Evolutionary conservation across 164 flowering plant species (phyloP).

Genomic region (Platanus orientalis): DNA sequence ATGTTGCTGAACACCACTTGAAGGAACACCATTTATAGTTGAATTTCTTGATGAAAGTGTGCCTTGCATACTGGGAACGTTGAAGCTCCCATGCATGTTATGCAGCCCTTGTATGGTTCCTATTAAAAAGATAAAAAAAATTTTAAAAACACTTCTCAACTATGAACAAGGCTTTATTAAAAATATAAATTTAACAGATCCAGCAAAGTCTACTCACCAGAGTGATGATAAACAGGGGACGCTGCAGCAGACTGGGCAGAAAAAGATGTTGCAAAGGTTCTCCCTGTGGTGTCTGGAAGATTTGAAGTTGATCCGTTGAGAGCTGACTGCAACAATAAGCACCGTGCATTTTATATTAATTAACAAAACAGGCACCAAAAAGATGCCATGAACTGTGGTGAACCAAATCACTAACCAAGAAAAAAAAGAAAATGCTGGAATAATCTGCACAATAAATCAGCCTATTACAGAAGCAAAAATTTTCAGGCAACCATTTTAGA

Average conservation of each 20-base stretch:
- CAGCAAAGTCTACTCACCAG: conserved; percentile 36
- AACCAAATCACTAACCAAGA: no score
- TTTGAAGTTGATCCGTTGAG: conserved; percentile 69
- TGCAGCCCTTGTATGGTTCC: conserved; percentile 72
- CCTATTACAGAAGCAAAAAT: no score
- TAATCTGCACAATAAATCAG: no score
- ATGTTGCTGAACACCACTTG: conserved; percentile 76
- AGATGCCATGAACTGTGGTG: no score
- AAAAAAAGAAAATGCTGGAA: no score
- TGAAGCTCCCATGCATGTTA: conserved; percentile 73
- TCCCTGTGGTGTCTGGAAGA: conserved; percentile 61
- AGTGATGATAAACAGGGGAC: conserved; percentile 66
- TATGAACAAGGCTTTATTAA: no score
- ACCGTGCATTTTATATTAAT: not conserved
- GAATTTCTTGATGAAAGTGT: conserved; percentile 69
- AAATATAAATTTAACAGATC: conserved; percentile 4
- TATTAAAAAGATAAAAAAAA: no score
- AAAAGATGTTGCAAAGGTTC: conserved; percentile 62
- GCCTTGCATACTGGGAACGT: conserved; percentile 62
- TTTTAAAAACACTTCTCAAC: no score
- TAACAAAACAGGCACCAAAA: not conserved
- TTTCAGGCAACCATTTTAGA: no score
- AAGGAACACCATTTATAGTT: conserved; percentile 50
- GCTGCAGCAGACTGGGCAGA: conserved; percentile 76
- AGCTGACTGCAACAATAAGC: conserved; percentile 46